Conservation (phyloP, 306 rosid species). For the Fagus crenata region DNA sequence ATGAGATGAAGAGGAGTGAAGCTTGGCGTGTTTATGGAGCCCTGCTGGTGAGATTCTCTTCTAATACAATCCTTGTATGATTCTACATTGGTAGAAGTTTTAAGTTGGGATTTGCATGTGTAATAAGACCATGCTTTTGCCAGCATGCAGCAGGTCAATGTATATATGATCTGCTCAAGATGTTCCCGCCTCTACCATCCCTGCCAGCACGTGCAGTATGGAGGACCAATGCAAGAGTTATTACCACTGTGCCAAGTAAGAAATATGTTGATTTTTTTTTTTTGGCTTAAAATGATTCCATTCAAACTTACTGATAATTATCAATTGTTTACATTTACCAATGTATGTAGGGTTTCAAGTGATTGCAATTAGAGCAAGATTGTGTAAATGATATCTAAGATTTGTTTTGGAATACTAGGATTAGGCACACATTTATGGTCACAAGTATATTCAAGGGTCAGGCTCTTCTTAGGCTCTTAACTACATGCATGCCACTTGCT, state of each 20-base stretch:
- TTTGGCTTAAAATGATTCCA: not conserved
- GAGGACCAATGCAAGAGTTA: slow-evolving; percentile 28
- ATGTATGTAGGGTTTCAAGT: not conserved
- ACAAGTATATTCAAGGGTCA: not conserved
- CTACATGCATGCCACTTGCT: no score
- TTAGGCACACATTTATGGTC: not conserved
- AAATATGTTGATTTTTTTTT: not conserved
- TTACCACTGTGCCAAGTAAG: slow-evolving; percentile 30
- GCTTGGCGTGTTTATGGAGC: slow-evolving; percentile 89
- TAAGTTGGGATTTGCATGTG: not conserved
- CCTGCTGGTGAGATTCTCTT: slow-evolving; percentile 58
- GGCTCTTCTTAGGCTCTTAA: not conserved
- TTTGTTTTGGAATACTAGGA: not conserved
- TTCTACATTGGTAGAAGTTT: not conserved
- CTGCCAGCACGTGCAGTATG: slow-evolving; percentile 19
- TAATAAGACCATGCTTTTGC: slow-evolving; percentile 15
- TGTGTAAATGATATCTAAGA: not conserved
- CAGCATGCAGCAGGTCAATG: slow-evolving; percentile 52
- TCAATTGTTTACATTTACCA: not conserved
- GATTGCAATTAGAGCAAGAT: not conserved
- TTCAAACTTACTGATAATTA: not conserved
- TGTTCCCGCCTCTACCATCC: slow-evolving; percentile 39
- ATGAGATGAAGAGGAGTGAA: slow-evolving; percentile 80
- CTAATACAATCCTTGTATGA: not conserved
- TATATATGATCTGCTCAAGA: slow-evolving; percentile 41